These are phyloP conservation scores for Kwoniella newhampshirensis DNA, from an alignment of 768 basidiomycete species.

Conservation along the genomic window DNA sequence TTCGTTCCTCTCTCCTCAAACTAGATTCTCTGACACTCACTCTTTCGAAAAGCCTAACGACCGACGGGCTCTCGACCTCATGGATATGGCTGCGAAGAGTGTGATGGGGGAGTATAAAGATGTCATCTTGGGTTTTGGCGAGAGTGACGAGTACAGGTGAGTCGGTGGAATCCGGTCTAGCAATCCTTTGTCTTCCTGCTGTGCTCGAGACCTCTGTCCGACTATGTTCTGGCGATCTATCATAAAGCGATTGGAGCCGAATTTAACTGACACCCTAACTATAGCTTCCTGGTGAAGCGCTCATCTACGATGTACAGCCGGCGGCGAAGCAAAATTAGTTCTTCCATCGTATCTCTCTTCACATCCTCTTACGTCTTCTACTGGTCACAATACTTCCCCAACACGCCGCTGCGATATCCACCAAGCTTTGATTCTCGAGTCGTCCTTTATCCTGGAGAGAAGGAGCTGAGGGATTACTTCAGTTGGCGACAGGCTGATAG, in stretches of 20 bases:
- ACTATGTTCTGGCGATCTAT: background rate
- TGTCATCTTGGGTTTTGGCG: constrained; percentile 83
- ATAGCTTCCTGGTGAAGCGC: constrained; percentile 80
- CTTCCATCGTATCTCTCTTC: constrained; percentile 79
- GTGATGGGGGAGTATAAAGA: constrained; percentile 82
- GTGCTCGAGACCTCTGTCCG: too few species aligned
- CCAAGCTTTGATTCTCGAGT: constrained; percentile 92
- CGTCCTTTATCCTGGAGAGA: constrained; percentile 71
- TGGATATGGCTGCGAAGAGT: constrained; percentile 82
- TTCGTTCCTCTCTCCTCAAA: background rate
- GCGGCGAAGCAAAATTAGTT: constrained; percentile 77
- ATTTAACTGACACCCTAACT: background rate
- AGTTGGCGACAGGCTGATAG: constrained; percentile 95
- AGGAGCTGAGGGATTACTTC: constrained; percentile 84
- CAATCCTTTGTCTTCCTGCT: background rate
- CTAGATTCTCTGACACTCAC: constrained; percentile 81
- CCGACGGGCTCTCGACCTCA: constrained; percentile 74
- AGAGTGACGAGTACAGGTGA: constrained; percentile 96
- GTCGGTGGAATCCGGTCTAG: constrained; percentile 14
- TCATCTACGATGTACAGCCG: constrained; percentile 78
- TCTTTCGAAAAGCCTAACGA: constrained; percentile 89
- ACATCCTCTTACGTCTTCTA: constrained; percentile 85
- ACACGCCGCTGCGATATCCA: constrained; percentile 70
- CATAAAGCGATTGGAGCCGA: constrained; percentile 7
- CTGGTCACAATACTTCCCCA: constrained; percentile 73